Evolutionary conservation across 352 stramenopile species (phyloP), one percentile per base, ranked within the genome.

Genomic region (Pythium pyrilobum): DNA sequence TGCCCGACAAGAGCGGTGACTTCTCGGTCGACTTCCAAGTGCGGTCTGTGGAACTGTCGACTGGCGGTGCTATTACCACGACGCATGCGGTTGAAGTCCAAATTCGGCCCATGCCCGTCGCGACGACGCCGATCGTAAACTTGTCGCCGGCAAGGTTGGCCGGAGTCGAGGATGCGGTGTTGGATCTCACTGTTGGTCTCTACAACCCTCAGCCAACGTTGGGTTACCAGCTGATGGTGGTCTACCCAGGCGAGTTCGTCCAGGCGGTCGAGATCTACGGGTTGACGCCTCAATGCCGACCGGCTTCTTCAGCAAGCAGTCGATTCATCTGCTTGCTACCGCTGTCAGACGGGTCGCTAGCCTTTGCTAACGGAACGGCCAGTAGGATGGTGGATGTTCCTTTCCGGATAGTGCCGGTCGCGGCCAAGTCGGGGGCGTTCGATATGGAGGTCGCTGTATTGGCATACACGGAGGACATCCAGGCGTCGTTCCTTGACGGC

Each of bases 381-480:
- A 21, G n/a, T 33, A 0, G 12, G 31, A 12, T 28, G 24, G 13
- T 40, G 13, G 15, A 7, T 25, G 18, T 52, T 18, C 18, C 39
- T 11, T 2, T 63, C 11, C 38, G 34, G 21, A 11, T 63, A 32
- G 12, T 42, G 11, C 56, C 47, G 18, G 41, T 50, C 1, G 28
- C 42, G 12, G 36, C 25, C 7, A 53, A 49, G 23, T 45, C 56
- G 8, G 56, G 56, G 6, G 43, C 37, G 6, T 54, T 50, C 28
- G 13, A 6, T 13, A 18, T 64, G 15, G 48, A 59, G 31, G 7
- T 55, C 2, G 18, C 34, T 2, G 18, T 58, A 8, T 32, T 64
- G 12, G 24, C 48, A 1, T 54, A 50, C 49, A 64, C 56, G 3
- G 29, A 40, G 4, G 56, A 64, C n/a, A 55, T 64, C n/a, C 7